Conservation (phyloP, 108 stramenopile species). For the Licmophora abbreviata region DNA sequence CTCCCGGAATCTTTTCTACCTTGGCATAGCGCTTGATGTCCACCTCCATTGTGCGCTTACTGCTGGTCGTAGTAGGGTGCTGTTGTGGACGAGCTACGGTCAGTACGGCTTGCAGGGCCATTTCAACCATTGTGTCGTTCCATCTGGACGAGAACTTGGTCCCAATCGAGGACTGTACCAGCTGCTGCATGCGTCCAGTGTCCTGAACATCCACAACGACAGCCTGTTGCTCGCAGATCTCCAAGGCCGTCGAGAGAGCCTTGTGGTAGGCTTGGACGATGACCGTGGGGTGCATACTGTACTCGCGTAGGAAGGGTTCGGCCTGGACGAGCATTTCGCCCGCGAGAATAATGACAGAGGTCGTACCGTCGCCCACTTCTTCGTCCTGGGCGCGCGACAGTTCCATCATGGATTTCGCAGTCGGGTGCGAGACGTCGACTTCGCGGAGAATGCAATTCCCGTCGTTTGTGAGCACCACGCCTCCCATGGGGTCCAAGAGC, state of each 20-base stretch:
- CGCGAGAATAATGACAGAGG: slow-evolving; percentile 97
- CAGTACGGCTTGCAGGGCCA: slow-evolving; percentile 95
- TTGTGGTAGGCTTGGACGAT: slow-evolving; percentile 93
- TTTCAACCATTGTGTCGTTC: slow-evolving; percentile 94
- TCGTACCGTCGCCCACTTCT: slow-evolving; percentile 99
- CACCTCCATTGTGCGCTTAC: slow-evolving; percentile 66
- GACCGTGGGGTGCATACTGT: slow-evolving; percentile 97
- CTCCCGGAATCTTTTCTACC: slow-evolving; percentile 99
- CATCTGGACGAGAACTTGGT: slow-evolving; percentile 97
- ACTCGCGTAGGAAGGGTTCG: slow-evolving; percentile 89
- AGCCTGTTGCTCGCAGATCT: slow-evolving; percentile 84
- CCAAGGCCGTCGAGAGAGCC: slow-evolving; percentile 87
- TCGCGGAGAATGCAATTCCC: slow-evolving; percentile 99
- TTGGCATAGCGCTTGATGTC: slow-evolving; percentile 99
- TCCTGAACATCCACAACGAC: slow-evolving; percentile 86
- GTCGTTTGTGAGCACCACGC: slow-evolving; percentile 99
- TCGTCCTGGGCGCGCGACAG: slow-evolving; percentile 96
- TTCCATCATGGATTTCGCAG: slow-evolving; percentile 99
- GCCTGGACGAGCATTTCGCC: slow-evolving; percentile 97
- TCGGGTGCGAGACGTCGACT: slow-evolving; percentile 99
- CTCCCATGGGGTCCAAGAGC: slow-evolving; percentile 99
- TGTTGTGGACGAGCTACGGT: slow-evolving; percentile 58
- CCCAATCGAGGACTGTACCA: slow-evolving; percentile 92
- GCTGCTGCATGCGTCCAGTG: slow-evolving; percentile 68
- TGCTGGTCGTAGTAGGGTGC: slow-evolving; percentile 16